phyloP scores from a whole-genome alignment of 202 grass and related monocot species.

The Carex arenaria region DNA sequence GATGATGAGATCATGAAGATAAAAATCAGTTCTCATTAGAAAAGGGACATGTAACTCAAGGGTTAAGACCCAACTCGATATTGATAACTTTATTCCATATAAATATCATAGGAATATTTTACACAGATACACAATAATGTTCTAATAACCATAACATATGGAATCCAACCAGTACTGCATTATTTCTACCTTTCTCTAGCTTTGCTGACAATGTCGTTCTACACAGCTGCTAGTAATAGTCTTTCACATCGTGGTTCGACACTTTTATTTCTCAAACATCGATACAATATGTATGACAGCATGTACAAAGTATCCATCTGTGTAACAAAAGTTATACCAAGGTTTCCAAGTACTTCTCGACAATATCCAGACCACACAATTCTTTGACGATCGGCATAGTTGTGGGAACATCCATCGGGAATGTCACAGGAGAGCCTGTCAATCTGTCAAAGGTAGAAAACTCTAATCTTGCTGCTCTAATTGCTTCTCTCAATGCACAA shows the following conservation, averaged over 20 bases:
- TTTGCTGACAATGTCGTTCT: background rate
- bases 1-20: too few species aligned
- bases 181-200: background rate
- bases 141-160: background rate
- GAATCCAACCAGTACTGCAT: background rate
- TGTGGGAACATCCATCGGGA: slow-evolving; percentile 78
- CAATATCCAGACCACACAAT: slow-evolving; percentile 75
- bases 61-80: background rate
- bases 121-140: background rate
- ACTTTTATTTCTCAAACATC: background rate
- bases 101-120: background rate
- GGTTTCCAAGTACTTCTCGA: slow-evolving; percentile 65
- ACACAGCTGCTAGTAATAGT: background rate
- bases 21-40: background rate
- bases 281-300: background rate
- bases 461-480: slow-evolving; percentile 58
- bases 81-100: background rate
- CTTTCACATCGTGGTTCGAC: background rate
- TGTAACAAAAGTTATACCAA: background rate
- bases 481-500: slow-evolving; percentile 86
- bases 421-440: slow-evolving; percentile 29
- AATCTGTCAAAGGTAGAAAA: slow-evolving; percentile 23
- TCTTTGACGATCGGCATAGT: slow-evolving; percentile 85
- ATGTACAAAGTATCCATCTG: background rate
- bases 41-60: background rate